Evolutionary conservation across 1,139 yeast species (phyloP), one percentile per base, ranked within the genome.

Genomic region (Hansenula anomala): DNA sequence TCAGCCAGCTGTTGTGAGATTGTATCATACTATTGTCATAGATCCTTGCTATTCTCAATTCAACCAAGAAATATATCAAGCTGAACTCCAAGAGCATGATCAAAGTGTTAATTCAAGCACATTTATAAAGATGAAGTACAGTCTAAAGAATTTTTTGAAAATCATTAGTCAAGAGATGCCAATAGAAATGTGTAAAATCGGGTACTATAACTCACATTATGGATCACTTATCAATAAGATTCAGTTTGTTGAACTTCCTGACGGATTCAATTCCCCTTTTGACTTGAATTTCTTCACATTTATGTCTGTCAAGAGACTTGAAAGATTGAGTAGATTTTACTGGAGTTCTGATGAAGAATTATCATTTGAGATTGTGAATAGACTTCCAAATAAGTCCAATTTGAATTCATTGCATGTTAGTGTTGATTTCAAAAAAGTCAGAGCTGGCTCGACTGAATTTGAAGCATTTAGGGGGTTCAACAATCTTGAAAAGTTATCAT

Each of bases 21-120:
- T 73, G 24, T 70, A 68, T 47, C 64, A 62, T 33, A 58, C 61
- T 28, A 59, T 73, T 1, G 54, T 70, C 1, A 57, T 73, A 4
- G 76, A 73, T 47, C 57, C 52, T 1, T 33, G 39, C 10, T 49
- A 46, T 22, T 48, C 54, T 3, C 41, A 38, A 9, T 47, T 51
- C 41, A 48, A 49, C 27, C 43, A 36, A 17, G 48, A 44, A 6
- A 27, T 46, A 1, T 24, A 25, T 15, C 27, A 25, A 14, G 7
- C 14, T 5, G 32, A 20, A 3, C 13, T 12, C 1, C 7, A 13
- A 4, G 11, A 20, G 11, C 9, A 24, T 10, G 14, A 7, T 11
- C 17, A 26, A 5, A 24, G 23, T 27, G 19, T 36, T 9, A 32
- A 34, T 16, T 28, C 25, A 27, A 30, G 37, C 9, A 49, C 57